Percentiles rank a stretch among this genome's conserved stretches.
phyloP scores from a whole-genome alignment of 768 basidiomycete species.

The Trametes sanguinea region DNA sequence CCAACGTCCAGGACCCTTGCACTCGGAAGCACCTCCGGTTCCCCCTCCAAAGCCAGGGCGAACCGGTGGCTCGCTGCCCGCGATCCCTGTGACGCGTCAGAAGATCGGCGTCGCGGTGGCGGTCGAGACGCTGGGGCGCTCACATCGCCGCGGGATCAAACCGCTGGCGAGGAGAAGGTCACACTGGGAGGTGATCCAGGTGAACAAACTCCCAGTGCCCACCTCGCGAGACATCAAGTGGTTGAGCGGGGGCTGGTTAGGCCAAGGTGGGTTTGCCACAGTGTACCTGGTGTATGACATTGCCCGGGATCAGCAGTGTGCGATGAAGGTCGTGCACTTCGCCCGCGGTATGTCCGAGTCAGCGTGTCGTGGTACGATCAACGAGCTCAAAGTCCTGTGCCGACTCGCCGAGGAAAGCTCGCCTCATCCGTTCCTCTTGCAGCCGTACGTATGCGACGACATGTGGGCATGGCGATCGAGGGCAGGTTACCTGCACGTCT shows the following conservation, averaged over 20 bases:
- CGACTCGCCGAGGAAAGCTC: not conserved
- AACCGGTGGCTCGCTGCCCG: not conserved
- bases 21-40: not conserved
- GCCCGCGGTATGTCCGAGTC: not conserved
- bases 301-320: constrained; percentile 5
- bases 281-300: constrained; percentile 25
- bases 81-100: not conserved
- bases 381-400: constrained; percentile 26
- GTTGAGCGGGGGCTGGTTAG: constrained; percentile 15
- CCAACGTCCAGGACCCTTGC: not conserved
- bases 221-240: not conserved
- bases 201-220: constrained; percentile 1
- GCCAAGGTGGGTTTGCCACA: constrained; percentile 24
- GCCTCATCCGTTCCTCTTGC: constrained; percentile 18
- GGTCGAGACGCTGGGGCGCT: not conserved
- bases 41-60: not conserved
- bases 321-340: constrained; percentile 28
- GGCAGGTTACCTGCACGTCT: constrained; percentile 23
- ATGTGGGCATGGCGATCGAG: constrained; percentile 20
- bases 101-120: constrained; percentile 6
- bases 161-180: not conserved
- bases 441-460: constrained; percentile 8
- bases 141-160: not conserved
- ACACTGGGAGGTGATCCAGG: constrained; percentile 11
- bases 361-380: constrained; percentile 21